Evolutionary conservation across 2,329 filamentous ascomycete genomes (phyloP).

Genomic region (Tolypocladium ovalisporum): DNA sequence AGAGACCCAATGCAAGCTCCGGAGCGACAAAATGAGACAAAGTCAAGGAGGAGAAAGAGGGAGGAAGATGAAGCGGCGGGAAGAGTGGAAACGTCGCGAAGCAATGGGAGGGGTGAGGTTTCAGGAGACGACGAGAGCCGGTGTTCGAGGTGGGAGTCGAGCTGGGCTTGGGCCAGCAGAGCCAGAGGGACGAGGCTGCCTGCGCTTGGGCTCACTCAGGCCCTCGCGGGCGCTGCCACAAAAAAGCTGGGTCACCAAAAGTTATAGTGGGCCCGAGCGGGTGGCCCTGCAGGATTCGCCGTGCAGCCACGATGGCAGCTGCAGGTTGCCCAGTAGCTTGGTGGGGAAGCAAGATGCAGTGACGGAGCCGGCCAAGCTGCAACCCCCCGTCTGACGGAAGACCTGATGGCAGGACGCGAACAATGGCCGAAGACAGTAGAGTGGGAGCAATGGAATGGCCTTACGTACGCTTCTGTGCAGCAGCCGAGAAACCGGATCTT

Average conservation of each 20-base stretch:
- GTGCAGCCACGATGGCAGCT: slow-evolving; percentile 3
- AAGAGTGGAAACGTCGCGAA: slow-evolving; percentile 4
- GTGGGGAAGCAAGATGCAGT: slow-evolving; percentile 1
- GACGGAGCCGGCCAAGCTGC: not conserved
- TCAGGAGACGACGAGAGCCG: slow-evolving; percentile 11
- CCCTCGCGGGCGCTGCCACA: slow-evolving; percentile 4
- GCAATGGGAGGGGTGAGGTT: slow-evolving; percentile 11
- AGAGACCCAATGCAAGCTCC: not conserved
- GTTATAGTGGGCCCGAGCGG: slow-evolving; percentile 10
- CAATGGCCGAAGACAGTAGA: not conserved
- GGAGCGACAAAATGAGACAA: not conserved
- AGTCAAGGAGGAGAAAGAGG: slow-evolving; percentile 5
- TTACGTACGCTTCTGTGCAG: not conserved
- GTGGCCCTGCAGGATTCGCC: slow-evolving; percentile 3
- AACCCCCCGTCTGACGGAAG: slow-evolving; percentile 5
- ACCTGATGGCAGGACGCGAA: not conserved
- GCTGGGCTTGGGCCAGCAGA: slow-evolving; percentile 3
- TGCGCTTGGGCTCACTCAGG: not conserved
- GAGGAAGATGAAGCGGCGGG: slow-evolving; percentile 3
- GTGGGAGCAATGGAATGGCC: not conserved
- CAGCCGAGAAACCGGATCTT: not conserved
- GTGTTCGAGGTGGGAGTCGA: slow-evolving; percentile 6
- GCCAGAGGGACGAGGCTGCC: not conserved
- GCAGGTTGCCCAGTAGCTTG: slow-evolving; percentile 2
- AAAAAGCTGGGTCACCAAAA: slow-evolving; percentile 8